Conservation (phyloP, 441 rosid species). For the Corymbia citriodora region DNA sequence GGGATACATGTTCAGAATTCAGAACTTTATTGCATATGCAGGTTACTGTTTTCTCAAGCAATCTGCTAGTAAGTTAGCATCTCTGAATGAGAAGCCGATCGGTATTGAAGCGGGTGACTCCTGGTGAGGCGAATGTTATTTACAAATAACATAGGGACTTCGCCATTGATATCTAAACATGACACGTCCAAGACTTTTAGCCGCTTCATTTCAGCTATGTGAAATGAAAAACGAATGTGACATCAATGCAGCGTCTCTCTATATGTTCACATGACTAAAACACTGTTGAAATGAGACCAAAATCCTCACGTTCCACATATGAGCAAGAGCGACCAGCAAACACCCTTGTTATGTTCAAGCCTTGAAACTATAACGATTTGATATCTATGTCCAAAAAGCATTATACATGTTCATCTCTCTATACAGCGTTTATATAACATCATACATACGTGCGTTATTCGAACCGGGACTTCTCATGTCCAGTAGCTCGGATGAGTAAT, state of each 20-base stretch:
- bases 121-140: conserved; percentile 42
- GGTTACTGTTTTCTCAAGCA: conserved; percentile 90
- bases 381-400: not conserved
- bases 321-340: not conserved
- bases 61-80: conserved; percentile 72
- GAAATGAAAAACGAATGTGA: not conserved
- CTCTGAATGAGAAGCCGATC: conserved; percentile 86
- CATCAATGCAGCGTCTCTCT: too few species aligned
- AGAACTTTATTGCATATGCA: conserved; percentile 24
- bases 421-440: not conserved
- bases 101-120: conserved; percentile 95
- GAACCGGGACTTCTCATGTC: not conserved
- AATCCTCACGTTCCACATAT: not conserved
- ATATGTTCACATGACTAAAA: too few species aligned
- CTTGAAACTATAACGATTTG: not conserved
- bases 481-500: not conserved
- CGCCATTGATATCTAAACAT: conserved; percentile 5
- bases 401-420: not conserved
- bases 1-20: not conserved
- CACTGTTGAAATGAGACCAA: not conserved
- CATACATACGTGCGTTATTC: not conserved
- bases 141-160: not conserved
- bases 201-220: conserved; percentile 47
- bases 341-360: not conserved
- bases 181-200: conserved; percentile 7